A percentile compares a stretch with the other conserved stretches of the same genome.
Conservation (phyloP, 495 filamentous ascomycete genomes). For the Hypomontagnella monticulosa region DNA sequence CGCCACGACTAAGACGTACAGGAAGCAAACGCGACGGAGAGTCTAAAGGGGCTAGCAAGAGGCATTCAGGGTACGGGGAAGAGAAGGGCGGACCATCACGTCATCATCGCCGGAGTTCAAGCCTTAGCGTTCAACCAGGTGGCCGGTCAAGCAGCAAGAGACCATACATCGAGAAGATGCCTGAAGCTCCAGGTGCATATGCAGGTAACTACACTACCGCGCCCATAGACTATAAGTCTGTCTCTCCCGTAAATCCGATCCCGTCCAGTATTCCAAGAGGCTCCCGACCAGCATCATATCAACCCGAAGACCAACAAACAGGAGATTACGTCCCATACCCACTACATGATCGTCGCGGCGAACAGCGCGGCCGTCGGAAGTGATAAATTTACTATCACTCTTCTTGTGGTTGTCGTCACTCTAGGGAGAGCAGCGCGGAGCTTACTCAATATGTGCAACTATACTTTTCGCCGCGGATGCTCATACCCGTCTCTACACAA, state of each 20-base stretch:
- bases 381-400: not conserved
- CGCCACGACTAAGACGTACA: conserved; percentile 18
- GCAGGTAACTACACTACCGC: conserved; percentile 25
- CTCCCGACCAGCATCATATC: conserved; percentile 2
- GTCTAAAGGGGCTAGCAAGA: conserved; percentile 30
- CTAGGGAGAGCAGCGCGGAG: not conserved
- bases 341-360: conserved; percentile 15
- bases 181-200: conserved; percentile 17
- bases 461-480: conserved; percentile 12
- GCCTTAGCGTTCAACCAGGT: conserved; percentile 27
- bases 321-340: conserved; percentile 38
- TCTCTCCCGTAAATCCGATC: conserved; percentile 12
- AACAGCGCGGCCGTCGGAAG: conserved; percentile 19
- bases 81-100: conserved; percentile 23
- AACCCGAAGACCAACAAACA: not conserved
- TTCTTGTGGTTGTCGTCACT: not conserved
- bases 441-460: conserved; percentile 1
- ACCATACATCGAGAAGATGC: conserved; percentile 46
- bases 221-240: not conserved
- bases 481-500: conserved; percentile 7
- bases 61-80: conserved; percentile 18
- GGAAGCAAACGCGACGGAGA: conserved; percentile 33
- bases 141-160: conserved; percentile 32
- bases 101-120: conserved; percentile 34
- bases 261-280: conserved; percentile 12